Base-by-base conservation (phyloP, 23 red algal species). In the Cyanidioschyzon merolae region DNA sequence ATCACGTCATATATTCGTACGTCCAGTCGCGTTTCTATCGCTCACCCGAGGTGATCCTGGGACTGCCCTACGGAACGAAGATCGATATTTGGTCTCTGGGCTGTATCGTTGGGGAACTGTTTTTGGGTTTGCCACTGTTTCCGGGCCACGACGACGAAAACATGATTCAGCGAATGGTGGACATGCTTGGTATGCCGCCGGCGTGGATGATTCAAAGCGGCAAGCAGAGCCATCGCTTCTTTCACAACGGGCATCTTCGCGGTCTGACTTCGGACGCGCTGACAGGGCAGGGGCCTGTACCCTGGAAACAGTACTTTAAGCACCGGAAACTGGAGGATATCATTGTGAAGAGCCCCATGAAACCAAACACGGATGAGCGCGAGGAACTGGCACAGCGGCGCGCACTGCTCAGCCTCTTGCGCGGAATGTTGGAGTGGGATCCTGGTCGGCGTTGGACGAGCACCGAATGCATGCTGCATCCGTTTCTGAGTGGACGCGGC, bases 21-120 rank as follows among this genome's bases (percentile, higher is more conserved):
- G 87, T 98, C 2, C 94, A 98, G 75, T 91, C 88, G 1, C 85
- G 94, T 18, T 98, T 98, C 57, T 98, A 98, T 76, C 88, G 94
- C 74, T 88, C 94, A 2, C 89, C 89, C 2, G 94, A 98, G 76
- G 94, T 98, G 7, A 82, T 98, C 37, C 86, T 98, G 0, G 88
- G 94, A 0, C 74, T 89, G 34, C 79, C 84, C 2, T 98, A 98
- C 74, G 78, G 67, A 39, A 79, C 77, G 16, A 84, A 81, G 45
- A 88, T 98, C 27, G 94, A 98, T 74, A 83, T 98, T 76, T 98
- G 94, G 94, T 84, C 77, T 35, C 84, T 98, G 58, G 94, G 94
- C 38, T 98, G 94, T 75, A 98, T 98, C 76, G 85, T 89, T 29
- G 77, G 85, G 45, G 94, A 98, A 76, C 88, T 98, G 17, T 86